These are phyloP conservation scores for Penicillium olsonii DNA, from an alignment of 2,329 filamentous ascomycete genomes.

Conservation along the genomic window DNA sequence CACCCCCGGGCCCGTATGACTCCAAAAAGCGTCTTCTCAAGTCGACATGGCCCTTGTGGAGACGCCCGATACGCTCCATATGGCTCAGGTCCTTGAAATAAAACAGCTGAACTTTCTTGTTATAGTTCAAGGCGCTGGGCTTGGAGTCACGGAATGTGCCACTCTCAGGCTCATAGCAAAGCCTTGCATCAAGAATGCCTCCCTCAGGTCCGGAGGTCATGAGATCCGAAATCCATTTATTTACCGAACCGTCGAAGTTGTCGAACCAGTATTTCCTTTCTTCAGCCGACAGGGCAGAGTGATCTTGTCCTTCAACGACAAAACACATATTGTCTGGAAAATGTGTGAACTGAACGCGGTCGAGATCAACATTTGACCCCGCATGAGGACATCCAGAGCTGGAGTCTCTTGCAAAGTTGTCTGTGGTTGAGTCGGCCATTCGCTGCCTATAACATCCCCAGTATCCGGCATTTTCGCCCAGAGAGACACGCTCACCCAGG, in stretches of 20 bases:
- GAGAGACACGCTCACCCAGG: constrained; percentile 3
- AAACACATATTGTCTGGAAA: constrained; percentile 22
- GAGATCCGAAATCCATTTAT: constrained; percentile 13
- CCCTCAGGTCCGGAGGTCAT: constrained; percentile 1
- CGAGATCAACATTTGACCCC: not conserved
- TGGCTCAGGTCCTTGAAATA: constrained; percentile 20
- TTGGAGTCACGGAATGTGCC: not conserved
- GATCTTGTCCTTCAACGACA: constrained; percentile 22
- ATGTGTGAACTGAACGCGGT: constrained; percentile 1
- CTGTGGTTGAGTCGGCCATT: constrained; percentile 4
- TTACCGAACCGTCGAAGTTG: constrained; percentile 8
- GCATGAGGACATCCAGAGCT: not conserved
- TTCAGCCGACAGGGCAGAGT: not conserved
- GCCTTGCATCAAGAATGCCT: constrained; percentile 10
- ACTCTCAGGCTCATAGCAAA: constrained; percentile 13
- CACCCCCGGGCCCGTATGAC: constrained; percentile 13
- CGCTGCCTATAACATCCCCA: constrained; percentile 21
- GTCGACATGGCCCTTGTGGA: constrained; percentile 13
- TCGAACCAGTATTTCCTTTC: constrained; percentile 16
- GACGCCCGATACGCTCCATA: constrained; percentile 14
- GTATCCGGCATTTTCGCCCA: constrained; percentile 15
- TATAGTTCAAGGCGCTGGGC: constrained; percentile 8
- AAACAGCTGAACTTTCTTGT: constrained; percentile 18
- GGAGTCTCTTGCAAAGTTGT: constrained; percentile 1
- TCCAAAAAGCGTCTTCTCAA: constrained; percentile 13